Evolutionary conservation across 2,329 filamentous ascomycete species (phyloP), one percentile per base, ranked within the genome.

Genomic region (Pezicula carpinea): DNA sequence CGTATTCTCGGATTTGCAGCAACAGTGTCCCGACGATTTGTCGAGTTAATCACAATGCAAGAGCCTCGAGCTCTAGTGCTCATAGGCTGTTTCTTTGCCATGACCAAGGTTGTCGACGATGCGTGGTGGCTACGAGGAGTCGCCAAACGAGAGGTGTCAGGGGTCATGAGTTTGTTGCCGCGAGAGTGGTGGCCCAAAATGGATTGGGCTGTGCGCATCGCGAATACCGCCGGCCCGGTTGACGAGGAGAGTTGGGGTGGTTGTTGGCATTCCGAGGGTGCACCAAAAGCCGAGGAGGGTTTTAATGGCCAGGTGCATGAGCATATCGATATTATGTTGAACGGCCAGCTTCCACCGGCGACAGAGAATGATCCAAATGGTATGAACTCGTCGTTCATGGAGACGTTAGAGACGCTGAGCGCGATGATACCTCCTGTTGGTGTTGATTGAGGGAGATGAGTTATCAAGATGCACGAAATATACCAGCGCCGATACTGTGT

Each of bases 91-190:
- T 63, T 60, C 48, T 63, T 62, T 44, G 59, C 59, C 3, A 49
- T 62, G 40, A 63, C 57, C 3, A 59, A 53, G 26, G 50, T 55
- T 5, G 50, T 57, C 5, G 59, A 63, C 39, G 54, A 58, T 46
- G 58, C 60, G 1, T 89, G 85, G 85, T 89, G 85, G 84, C 68
- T 87, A 22, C 74, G 80, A 17, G 82, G 83, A 33, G 82, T 85
- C 57, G 77, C 82, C 6, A 74, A 76, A 14, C 75, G 80, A 46
- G 80, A 88, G 56, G 78, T 88, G 14, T 76, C 80, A 59, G 82
- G 83, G 5, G 62, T 64, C 11, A 50, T 53, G n/a, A 47, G 47
- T 11, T 34, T 64, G 6, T 22, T 65, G 4, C 59, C 60, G 11
- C 26, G 39, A 29, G 56, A 58, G 26, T 64, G 61, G 61, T 59